Percentiles rank a stretch among this genome's conserved stretches.
phyloP scores from a whole-genome alignment of 2,329 filamentous ascomycete genomes.

The Sporothrix inflata region DNA sequence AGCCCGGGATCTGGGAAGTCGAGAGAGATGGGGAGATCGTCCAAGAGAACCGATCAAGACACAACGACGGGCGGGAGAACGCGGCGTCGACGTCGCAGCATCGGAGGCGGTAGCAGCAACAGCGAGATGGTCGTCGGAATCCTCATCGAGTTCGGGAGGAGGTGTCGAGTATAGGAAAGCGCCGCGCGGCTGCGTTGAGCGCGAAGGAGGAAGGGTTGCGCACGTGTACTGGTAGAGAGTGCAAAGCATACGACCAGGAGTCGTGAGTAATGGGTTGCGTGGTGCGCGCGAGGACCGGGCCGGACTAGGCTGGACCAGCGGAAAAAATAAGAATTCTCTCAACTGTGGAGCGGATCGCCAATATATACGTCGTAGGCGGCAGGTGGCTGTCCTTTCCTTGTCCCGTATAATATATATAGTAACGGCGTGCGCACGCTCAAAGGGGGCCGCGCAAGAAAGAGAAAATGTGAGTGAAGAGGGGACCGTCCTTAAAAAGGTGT shows the following conservation, averaged over 20 bases:
- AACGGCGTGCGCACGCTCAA: not conserved
- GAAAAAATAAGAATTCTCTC: not conserved
- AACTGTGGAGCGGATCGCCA: not conserved
- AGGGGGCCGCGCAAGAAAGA: not conserved
- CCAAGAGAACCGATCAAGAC: not conserved
- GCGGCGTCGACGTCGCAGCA: constrained; percentile 18
- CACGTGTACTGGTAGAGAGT: not conserved
- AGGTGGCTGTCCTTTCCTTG: not conserved
- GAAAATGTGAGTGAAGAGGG: not conserved
- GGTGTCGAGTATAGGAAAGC: not conserved
- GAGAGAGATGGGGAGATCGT: not conserved
- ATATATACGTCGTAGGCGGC: constrained; percentile 8
- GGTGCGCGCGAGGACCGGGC: not conserved
- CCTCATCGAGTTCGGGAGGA: constrained; percentile 9
- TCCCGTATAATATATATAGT: not conserved
- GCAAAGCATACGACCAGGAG: not conserved
- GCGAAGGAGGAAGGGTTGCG: not conserved
- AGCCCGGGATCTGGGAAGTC: not conserved
- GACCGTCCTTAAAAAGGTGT: too few relatives aligned
- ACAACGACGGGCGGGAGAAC: not conserved
- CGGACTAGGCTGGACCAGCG: constrained; percentile 8
- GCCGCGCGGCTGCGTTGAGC: too few relatives aligned
- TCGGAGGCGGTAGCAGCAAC: constrained; percentile 6
- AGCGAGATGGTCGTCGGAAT: not conserved
- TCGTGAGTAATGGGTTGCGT: not conserved